Conservation (phyloP, 352 stramenopile species). For the Phytophthora cryptogea region DNA sequence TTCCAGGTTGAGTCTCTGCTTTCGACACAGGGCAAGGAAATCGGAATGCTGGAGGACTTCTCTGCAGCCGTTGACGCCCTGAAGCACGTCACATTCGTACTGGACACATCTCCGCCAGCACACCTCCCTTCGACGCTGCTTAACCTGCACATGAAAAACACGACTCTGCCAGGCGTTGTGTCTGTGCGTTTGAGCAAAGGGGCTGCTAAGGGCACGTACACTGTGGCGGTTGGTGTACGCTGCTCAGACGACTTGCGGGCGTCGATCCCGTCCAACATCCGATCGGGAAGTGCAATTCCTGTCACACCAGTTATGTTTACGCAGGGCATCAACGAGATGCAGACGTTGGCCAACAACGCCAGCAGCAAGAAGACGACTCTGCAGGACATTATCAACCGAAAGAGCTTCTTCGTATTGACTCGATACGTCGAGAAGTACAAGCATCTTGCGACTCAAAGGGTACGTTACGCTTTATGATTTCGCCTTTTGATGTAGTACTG, state of each 20-base stretch:
- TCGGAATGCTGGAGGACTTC: conserved; percentile 95
- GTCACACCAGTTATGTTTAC: conserved; percentile 75
- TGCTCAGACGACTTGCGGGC: conserved; percentile 47
- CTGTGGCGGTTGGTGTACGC: conserved; percentile 61
- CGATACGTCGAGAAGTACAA: conserved; percentile 71
- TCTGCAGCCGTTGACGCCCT: conserved; percentile 79
- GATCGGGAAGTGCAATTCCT: conserved; percentile 47
- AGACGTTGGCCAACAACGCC: conserved; percentile 77
- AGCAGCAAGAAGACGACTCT: conserved; percentile 70
- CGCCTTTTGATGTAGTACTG: not conserved
- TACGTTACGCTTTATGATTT: conserved; percentile 17
- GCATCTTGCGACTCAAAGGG: conserved; percentile 40
- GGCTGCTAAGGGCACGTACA: conserved; percentile 48
- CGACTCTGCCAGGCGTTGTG: conserved; percentile 69
- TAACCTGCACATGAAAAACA: conserved; percentile 80
- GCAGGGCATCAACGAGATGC: conserved; percentile 84
- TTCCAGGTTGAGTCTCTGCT: conserved; percentile 93
- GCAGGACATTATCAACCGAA: conserved; percentile 78
- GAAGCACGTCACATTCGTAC: conserved; percentile 65
- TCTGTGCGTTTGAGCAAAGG: conserved; percentile 71
- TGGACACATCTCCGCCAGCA: conserved; percentile 63
- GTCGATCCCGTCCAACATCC: conserved; percentile 52
- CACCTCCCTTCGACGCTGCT: conserved; percentile 73
- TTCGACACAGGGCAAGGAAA: conserved; percentile 94
- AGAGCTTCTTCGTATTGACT: conserved; percentile 64